Evolutionary conservation across 2,329 filamentous ascomycete genomes (phyloP), one percentile per base, ranked within the genome.

Genomic region (Sclerotinia minor): DNA sequence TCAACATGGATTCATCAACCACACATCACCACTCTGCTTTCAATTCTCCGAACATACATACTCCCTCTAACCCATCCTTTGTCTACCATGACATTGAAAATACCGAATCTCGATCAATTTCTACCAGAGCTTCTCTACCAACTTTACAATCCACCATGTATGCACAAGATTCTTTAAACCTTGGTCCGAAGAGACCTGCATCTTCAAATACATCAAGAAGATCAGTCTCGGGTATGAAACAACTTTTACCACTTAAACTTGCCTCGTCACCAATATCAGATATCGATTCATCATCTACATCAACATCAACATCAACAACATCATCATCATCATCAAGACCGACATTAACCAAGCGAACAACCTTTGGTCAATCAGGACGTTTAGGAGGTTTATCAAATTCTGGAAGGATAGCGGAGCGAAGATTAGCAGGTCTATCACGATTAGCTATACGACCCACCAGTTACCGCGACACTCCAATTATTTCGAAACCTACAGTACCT

Each of bases 141-240:
- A 59, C 17, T 53, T 58, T 68, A 21, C 66, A 65, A 44, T 32
- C 29, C 63, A 65, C 47, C 11, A 71, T 70, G 68, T 65, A 52
- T 44, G 17, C 68, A 6, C 45, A 49, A 67, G 69, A 67, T n/a
- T 19, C 35, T 50, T 66, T 35, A 6, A 55, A 29, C 24, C 24
- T 44, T 15, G 32, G 26, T 53, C 21, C 26, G 15, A 15, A 19
- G 41, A 67, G 58, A 47, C 65, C 59, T 38, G 44, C 57, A 65
- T 70, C 68, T 47, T 52, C 49, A 7, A 60, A 35, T 38, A n/a
- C 67, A 49, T 60, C 24, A 26, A 54, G 71, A 24, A 72, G 70
- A 64, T 72, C 71, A 7, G 73, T 76, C n/a, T 65, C 71, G 13
- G 69, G 71, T 2, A 75, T 76, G 74, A 75, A 73, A 66, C 66